Base-by-base conservation (phyloP, 345 rosid genomes). In the Litchi chinensis region DNA sequence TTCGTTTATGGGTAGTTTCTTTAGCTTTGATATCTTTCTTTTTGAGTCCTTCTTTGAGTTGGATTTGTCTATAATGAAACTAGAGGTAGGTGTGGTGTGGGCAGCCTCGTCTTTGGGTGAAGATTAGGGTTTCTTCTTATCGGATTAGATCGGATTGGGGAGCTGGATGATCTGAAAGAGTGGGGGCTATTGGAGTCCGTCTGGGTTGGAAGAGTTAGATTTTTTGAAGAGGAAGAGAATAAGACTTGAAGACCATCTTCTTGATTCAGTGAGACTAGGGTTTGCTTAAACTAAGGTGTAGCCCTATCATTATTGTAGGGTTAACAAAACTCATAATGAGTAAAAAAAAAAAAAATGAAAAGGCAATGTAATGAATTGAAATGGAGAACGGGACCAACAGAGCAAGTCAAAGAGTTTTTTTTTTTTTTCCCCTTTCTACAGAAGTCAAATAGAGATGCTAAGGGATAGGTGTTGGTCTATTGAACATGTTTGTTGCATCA, bases 241-340 rank as follows among this genome's bases (percentile, higher is more conserved):
- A 96, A 95, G 46, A 93, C 88, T 93, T 96, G 90, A 96, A 96
- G 22, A 94, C 97, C 99, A 95, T 95, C 74, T 68, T 76, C 65
- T 5, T 12, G 9, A 22, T 43, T 26, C 28, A 26, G 1, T 26
- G 28, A 26, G 28, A 11, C 52, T 68, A 68, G 71, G 50, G 71
- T 50, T 70, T 24, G 10, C 22, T 13, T 48, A 24, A 22, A 50
- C 9, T 44, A 28, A 48, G 70, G 67, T 65, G 78, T 71, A 72
- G 80, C 81, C 83, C 65, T 22, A 83, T 79, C 83, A 76, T 64
- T 43, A 70, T 46, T 54, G 78, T 75, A 4, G 69, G 71, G 76
- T 70, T 76, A 79, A 80, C 77, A 56, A 13, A 3, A 62, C 57
- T 19, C 57, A 50, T 82, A 71, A 73, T 76, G 62, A 40, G 10